Percentiles rank a stretch among this genome's conserved stretches.
Conservation (phyloP, 163 green algal genomes). For the Botryococcus braunii region DNA sequence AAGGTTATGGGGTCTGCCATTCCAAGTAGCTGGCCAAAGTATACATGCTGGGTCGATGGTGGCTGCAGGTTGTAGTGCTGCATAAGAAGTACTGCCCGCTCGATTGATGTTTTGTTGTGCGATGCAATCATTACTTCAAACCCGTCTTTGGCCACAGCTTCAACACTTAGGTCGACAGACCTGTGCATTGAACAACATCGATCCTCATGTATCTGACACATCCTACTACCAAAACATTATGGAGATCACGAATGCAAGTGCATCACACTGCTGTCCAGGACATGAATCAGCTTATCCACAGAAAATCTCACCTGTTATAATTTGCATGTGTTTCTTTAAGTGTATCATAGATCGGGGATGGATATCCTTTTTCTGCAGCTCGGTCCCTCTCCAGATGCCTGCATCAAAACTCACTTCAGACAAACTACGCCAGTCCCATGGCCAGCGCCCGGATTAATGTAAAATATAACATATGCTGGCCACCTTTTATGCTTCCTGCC, state of each 20-base stretch:
- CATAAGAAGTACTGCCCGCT: slow-evolving; percentile 61
- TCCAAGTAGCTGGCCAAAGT: slow-evolving; percentile 79
- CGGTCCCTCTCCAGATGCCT: slow-evolving; percentile 59
- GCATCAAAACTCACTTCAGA: too few species aligned
- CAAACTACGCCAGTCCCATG: too few species aligned
- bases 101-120: slow-evolving; percentile 69
- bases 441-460: too few species aligned
- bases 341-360: slow-evolving; percentile 57
- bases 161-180: slow-evolving; percentile 30
- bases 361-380: slow-evolving; percentile 43
- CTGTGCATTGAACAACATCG: too few species aligned
- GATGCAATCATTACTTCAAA: slow-evolving; percentile 61
- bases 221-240: too few species aligned
- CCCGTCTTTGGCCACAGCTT: slow-evolving; percentile 6
- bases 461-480: too few species aligned
- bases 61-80: slow-evolving; percentile 32
- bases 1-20: slow-evolving; percentile 87
- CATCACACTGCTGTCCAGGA: too few species aligned
- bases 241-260: too few species aligned
- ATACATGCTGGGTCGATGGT: slow-evolving; percentile 16
- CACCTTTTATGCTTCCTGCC: too few species aligned
- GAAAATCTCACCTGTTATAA: slow-evolving; percentile 50
- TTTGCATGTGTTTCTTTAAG: slow-evolving; percentile 60
- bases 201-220: too few species aligned
- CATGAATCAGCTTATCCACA: too few species aligned